Evolutionary conservation across 2,329 filamentous ascomycete genomes (phyloP), one percentile per base, ranked within the genome.

Genomic region (Diaporthe ilicicola): DNA sequence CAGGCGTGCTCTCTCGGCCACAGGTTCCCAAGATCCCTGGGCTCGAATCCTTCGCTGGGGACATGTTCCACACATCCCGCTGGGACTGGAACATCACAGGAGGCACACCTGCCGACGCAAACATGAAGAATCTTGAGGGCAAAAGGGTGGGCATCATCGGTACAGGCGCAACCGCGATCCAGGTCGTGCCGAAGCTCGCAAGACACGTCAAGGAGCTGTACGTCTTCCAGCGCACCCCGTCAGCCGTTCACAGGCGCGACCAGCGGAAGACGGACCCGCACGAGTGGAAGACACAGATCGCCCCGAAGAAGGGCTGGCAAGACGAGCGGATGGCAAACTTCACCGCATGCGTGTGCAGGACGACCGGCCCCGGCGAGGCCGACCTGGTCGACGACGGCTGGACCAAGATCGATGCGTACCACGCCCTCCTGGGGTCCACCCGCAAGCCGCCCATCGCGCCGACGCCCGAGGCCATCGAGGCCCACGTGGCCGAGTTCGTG

Each of bases 231-330:
- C 80, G 81, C 4, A 83, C 81, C 2, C 81, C 80, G 27, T 77
- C 78, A 12, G 77, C 76, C 4, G 75, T 81, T 10, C 77, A 78
- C 48, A 56, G 73, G 3, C 80, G 79, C 8, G 51, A 37, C 19
- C 51, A 68, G 66, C 74, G 76, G 6, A 70, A 76, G 0, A 87
- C 83, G 0, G 82, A 87, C 50, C 77, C 78, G 0, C 78, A 81
- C 15, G 79, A 82, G 66, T 89, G 82, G 79, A 75, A 72, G 51
- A 77, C 74, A 7, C 42, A 50, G 17, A 44, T 82, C 7, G 78
- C 83, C 4, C 74, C 73, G 4, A 73, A 77, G 15, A 74, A 76
- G 3, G 87, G 87, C 8, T 90, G 88, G 88, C 85, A 87, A 72
- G 73, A 74, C 12, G 79, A 81, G 53, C 83, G 88, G 27, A 79